These are phyloP conservation scores for Solanum neorickii DNA, from an alignment of 257 asterid genomes.

Conservation along the genomic window DNA sequence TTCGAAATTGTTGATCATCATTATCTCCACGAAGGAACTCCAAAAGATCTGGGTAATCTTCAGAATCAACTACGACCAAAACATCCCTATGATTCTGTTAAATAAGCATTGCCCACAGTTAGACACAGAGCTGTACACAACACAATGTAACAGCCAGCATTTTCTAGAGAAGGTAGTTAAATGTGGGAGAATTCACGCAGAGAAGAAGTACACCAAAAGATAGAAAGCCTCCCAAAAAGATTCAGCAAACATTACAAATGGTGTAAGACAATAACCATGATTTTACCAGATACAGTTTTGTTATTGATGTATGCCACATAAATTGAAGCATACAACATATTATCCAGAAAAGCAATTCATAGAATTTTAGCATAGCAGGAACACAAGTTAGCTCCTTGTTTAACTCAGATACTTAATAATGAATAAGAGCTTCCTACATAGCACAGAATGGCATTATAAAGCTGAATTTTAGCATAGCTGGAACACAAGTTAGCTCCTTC, in stretches of 20 bases:
- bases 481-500: neutral
- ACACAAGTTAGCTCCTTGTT: neutral
- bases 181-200: neutral
- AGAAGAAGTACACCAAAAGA: neutral
- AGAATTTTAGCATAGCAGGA: neutral
- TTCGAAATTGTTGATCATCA: slow-evolving; percentile 58
- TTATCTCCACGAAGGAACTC: slow-evolving; percentile 49
- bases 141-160: neutral
- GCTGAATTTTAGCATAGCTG: neutral
- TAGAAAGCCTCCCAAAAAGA: neutral
- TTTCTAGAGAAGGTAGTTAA: neutral
- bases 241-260: neutral
- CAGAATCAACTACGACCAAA: slow-evolving; percentile 82
- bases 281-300: neutral
- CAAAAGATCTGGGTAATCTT: slow-evolving; percentile 70
- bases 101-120: neutral
- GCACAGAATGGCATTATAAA: neutral
- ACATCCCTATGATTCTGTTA: slow-evolving; percentile 92
- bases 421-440: neutral
- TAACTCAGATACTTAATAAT: neutral
- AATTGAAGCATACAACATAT: neutral
- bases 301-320: neutral
- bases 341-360: neutral
- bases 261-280: neutral
- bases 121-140: neutral